Base-by-base conservation (phyloP, 345 rosid genomes). In the Murraya paniculata region DNA sequence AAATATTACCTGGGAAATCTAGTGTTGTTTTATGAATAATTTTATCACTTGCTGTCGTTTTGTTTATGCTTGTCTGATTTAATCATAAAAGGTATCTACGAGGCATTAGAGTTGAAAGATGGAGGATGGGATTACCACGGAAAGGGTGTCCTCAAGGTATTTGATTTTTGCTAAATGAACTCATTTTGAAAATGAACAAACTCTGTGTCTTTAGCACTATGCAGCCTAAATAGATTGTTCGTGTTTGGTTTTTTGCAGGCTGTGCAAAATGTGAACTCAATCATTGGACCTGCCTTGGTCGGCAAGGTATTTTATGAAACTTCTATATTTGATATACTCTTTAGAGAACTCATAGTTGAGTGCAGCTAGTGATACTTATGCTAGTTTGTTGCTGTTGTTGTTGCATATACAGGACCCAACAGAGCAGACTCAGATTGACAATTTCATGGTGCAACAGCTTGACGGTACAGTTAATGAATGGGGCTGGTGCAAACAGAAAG, bases 401-500 rank as follows among this genome's bases (percentile, higher is more conserved):
- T 22, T 82, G 58, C 31, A n/a, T 53, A 70, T 61, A 14, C 86
- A 91, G 91, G 91, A 87, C 82, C 93, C 93, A 33, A 81, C 86
- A 21, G 86, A 91, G 81, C 91, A 88, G 84, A 22, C 77, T 70
- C 83, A 83, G 79, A 77, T 89, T 66, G 91, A 89, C 68, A 86
- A 85, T 76, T 86, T 81, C 70, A 88, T 89, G 91, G 95, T 91
- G 73, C 93, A 91, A 48, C 84, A 91, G 77, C 91, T 89, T 57
- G 93, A 91, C 79, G 95, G 93, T 81, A 91, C 95, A 27, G 83
- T 82, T 21, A 91, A 91, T 45, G 95, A 91, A 75, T 91, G 95
- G 95, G 95, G 95, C 50, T 91, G 95, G 93, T 91, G 93, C 85
- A 91, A 91, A 71, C 91, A 91, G 64, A 91, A 89, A 89, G 95